Percentiles rank a stretch among this genome's conserved stretches.
phyloP scores from a whole-genome alignment of 2,329 filamentous ascomycete species.

The Cladophialophora bantiana region DNA sequence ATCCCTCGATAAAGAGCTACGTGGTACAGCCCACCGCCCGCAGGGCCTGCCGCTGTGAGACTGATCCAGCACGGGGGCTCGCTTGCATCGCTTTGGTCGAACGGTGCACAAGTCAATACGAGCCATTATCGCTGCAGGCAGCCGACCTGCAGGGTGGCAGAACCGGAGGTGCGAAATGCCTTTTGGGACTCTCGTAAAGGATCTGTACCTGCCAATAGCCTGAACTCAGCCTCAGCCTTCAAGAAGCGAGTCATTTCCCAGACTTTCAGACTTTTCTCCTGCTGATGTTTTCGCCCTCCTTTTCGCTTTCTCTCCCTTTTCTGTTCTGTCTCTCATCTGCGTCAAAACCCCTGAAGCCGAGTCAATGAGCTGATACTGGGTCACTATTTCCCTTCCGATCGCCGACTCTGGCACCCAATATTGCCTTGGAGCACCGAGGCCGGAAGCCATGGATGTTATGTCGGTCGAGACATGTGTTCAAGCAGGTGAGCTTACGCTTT shows the following conservation, averaged over 20 bases:
- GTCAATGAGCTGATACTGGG: constrained; percentile 7
- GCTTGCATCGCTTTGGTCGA: constrained; percentile 8
- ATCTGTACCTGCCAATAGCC: constrained; percentile 7
- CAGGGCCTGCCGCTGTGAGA: constrained; percentile 17
- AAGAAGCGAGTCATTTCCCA: constrained; percentile 23
- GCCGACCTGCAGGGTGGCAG: constrained; percentile 14
- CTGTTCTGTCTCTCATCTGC: neutral
- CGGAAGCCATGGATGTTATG: constrained; percentile 32
- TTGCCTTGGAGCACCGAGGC: neutral
- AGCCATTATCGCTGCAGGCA: constrained; percentile 17
- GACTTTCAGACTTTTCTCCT: constrained; percentile 12
- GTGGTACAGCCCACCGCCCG: constrained; percentile 14
- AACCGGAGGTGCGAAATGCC: constrained; percentile 8
- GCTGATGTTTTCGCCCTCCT: constrained; percentile 1
- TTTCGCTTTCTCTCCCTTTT: neutral
- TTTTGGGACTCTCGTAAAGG: constrained; percentile 19
- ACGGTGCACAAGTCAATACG: constrained; percentile 11
- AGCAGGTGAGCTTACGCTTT: constrained; percentile 27
- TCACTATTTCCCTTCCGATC: neutral
- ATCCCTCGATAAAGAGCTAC: neutral
- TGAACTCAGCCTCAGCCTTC: constrained; percentile 31
- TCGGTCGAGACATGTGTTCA: constrained; percentile 36
- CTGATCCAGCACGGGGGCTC: constrained; percentile 20
- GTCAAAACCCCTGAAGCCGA: neutral
- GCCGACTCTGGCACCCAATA: neutral